These are phyloP conservation scores for Mycena olivaceomarginata DNA, from an alignment of 768 basidiomycete genomes.

Conservation along the genomic window DNA sequence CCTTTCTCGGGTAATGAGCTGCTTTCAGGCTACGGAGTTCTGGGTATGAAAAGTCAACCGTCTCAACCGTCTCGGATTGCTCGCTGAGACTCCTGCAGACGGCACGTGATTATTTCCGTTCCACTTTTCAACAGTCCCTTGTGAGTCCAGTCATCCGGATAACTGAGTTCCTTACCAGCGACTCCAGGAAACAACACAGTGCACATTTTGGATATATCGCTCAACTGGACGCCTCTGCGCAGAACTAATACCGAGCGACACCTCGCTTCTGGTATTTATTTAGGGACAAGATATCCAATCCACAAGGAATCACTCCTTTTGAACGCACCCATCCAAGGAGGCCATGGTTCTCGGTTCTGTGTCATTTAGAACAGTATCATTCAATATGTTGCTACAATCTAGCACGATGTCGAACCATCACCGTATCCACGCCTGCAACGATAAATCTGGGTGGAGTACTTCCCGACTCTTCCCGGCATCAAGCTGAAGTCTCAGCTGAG, in stretches of 20 bases:
- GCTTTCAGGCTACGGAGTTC: conserved; percentile 3
- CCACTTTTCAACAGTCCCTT: neutral
- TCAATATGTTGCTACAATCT: conserved; percentile 8
- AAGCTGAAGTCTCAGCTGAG: neutral
- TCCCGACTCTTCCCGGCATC: neutral
- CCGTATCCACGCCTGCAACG: neutral
- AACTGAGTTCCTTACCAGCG: neutral
- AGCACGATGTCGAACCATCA: neutral
- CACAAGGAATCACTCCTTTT: conserved; percentile 6
- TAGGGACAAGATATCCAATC: neutral
- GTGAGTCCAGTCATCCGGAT: conserved; percentile 1
- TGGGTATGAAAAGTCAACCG: neutral
- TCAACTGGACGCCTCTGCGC: conserved; percentile 18
- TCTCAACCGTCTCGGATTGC: neutral
- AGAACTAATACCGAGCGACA: neutral
- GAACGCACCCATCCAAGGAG: neutral
- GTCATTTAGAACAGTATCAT: conserved; percentile 10
- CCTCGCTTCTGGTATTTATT: conserved; percentile 1
- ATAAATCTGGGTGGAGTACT: conserved; percentile 7
- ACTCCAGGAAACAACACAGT: neutral
- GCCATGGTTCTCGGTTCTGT: conserved; percentile 5
- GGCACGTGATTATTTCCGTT: conserved; percentile 13
- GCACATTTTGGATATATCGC: conserved; percentile 26
- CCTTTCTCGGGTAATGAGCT: conserved; percentile 1
- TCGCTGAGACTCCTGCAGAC: conserved; percentile 5